Evolutionary conservation across 1,139 yeast genomes (phyloP), one percentile per base, ranked within the genome.

Genomic region (Lodderomyces theae): DNA sequence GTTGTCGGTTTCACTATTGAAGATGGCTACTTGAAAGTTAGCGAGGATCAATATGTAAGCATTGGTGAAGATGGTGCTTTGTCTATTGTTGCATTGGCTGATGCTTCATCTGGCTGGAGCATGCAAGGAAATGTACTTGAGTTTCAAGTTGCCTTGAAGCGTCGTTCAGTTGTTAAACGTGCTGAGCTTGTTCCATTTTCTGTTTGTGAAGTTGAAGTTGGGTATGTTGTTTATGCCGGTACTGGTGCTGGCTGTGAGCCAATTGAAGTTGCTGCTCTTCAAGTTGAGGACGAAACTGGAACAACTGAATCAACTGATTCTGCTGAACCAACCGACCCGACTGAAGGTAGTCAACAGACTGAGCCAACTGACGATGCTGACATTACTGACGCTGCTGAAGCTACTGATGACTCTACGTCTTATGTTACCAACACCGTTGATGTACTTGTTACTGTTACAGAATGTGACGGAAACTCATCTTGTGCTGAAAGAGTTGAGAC

Each of bases 31-130:
- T 22, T 42, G 22, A 34, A 19, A 24, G 34, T 26, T 12, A 40
- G 33, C 11, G 38, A 37, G 5, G 31, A 28, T 15, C 33, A 22
- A 18, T 37, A 36, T 16, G 34, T 41, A 2, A n/a, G 13, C 12
- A 17, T 42, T 19, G 36, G 8, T 5, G 23, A 22, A 17, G 25
- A 19, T 23, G 38, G 38, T 9, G 16, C 33, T 11, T 39, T 38
- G 18, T 13, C 40, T 21, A 26, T 40, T 17, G 40, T 30, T 21
- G 56, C 54, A 35, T 28, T 40, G 28, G 49, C 39, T 37, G 45
- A 52, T 6, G 63, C 63, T 39, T 51, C 65, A 22, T 54, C 48
- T 44, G 61, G 53, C 42, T 66, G 59, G 48, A 69, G 68, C 43
- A 43, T 58, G 34, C 46, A 38, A 28, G 60, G 56, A 45, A 58